phyloP scores from a whole-genome alignment of 805 yeast species.

The Starmerella etchellsii region DNA sequence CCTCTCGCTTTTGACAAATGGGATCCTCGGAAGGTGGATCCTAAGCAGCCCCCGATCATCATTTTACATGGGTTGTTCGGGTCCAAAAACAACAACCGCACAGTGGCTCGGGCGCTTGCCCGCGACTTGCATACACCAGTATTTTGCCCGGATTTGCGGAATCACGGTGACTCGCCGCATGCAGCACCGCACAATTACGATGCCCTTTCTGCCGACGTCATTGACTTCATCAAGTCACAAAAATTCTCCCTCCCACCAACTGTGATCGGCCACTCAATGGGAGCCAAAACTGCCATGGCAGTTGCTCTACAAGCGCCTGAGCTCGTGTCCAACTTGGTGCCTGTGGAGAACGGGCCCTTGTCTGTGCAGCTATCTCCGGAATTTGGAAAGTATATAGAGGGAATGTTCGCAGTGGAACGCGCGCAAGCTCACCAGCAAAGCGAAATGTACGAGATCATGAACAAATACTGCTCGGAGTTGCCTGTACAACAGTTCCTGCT shows the following conservation, averaged over 20 bases:
- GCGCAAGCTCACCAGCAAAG: slow-evolving; percentile 37
- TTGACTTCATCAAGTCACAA: slow-evolving; percentile 44
- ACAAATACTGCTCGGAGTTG: slow-evolving; percentile 45
- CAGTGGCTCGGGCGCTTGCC: slow-evolving; percentile 48
- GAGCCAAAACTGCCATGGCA: slow-evolving; percentile 91
- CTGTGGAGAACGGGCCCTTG: slow-evolving; percentile 87
- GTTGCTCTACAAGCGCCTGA: slow-evolving; percentile 55
- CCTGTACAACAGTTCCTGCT: slow-evolving; percentile 65
- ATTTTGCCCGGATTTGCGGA: slow-evolving; percentile 52
- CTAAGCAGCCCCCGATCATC: slow-evolving; percentile 40
- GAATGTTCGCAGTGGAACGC: slow-evolving; percentile 45
- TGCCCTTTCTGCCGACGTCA: slow-evolving; percentile 77
- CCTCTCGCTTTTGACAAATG: slow-evolving; percentile 21
- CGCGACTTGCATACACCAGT: slow-evolving; percentile 27
- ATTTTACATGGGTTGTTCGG: slow-evolving; percentile 88
- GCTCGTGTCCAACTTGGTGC: slow-evolving; percentile 45
- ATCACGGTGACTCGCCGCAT: slow-evolving; percentile 90
- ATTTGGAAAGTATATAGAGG: slow-evolving; percentile 56
- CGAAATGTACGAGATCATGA: slow-evolving; percentile 55
- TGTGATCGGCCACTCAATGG: slow-evolving; percentile 40
- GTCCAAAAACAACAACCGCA: slow-evolving; percentile 61
- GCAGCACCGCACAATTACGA: slow-evolving; percentile 59
- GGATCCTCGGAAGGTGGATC: slow-evolving; percentile 14
- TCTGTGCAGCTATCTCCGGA: slow-evolving; percentile 43
- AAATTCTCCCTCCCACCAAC: slow-evolving; percentile 22